Evolutionary conservation across 2,329 filamentous ascomycete species (phyloP), one percentile per base, ranked within the genome.

Genomic region (Cladorrhinum sp.): DNA sequence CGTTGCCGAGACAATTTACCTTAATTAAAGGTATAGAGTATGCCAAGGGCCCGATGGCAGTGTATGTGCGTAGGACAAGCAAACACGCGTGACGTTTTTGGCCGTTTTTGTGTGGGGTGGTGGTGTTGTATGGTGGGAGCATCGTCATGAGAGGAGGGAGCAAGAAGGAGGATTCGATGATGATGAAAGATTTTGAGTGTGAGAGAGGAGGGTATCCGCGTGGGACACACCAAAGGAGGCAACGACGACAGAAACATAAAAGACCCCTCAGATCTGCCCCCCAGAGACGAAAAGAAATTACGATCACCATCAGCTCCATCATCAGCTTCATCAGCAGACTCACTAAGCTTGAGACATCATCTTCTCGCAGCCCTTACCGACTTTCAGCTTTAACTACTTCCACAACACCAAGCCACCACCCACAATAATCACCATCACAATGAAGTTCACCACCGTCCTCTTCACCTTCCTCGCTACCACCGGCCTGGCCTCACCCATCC

Each of bases 381-480:
- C 32, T 48, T 27, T 49, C 20, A 38, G 29, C n/a, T 22, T 50
- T 25, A 29, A n/a, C 20, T 13, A 38, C 9, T 49, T 55, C 54
- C 55, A 50, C 16, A 25, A 50, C 36, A 53, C 50, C 27, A 38
- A 32, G 36, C 52, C 36, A 45, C 50, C 9, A 13, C 25, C 23
- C 29, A 8, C 32, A 36, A 54, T 20, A 36, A 55, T 16, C 57
- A 55, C 32, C 56, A 51, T 20, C 62, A 66, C 25, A 57, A 69
- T 69, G 67, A 67, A 65, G 61, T 63, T 66, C 62, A 60, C 61
- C 50, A 51, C 63, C n/a, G 32, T 69, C 50, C 24, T 61, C 48
- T 51, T 67, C 29, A 45, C 56, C 55, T 51, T 66, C 20, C 55
- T 68, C 55, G 57, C 63, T 41, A 54, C 63, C 27, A 55, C 56